Evolutionary conservation across 768 basidiomycete genomes (phyloP).

Genomic region (Leccinum arenicola): DNA sequence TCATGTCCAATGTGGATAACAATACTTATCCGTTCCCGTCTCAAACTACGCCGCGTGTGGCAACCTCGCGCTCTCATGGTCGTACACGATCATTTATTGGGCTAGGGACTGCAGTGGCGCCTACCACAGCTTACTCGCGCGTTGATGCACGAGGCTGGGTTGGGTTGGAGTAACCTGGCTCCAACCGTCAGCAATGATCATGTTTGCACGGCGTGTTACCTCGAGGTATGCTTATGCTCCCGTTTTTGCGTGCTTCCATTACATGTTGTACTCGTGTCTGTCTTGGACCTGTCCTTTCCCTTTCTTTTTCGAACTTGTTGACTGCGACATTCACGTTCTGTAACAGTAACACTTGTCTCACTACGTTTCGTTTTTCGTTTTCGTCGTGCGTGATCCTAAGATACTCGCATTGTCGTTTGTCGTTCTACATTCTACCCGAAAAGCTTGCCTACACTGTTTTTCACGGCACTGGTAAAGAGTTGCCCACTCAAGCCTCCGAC

Average conservation of each 20-base stretch:
- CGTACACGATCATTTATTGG: constrained; percentile 75
- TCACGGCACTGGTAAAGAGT: constrained; percentile 77
- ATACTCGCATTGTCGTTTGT: constrained; percentile 14
- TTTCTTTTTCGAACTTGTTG: constrained; percentile 3
- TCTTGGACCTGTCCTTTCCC: constrained; percentile 19
- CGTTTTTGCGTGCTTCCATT: constrained; percentile 20
- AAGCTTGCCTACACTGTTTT: constrained; percentile 75
- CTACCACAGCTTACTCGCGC: constrained; percentile 79
- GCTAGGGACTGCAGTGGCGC: constrained; percentile 61
- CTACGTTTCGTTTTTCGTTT: background rate
- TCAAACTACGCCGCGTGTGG: constrained; percentile 64
- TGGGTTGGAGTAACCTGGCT: constrained; percentile 41
- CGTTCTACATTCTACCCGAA: constrained; percentile 46
- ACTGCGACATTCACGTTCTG: constrained; percentile 26
- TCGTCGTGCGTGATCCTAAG: constrained; percentile 5
- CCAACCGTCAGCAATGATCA: constrained; percentile 9
- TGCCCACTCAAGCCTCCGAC: constrained; percentile 84
- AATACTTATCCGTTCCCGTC: constrained; percentile 53
- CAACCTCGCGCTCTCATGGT: constrained; percentile 63
- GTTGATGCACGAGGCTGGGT: constrained; percentile 84
- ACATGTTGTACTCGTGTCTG: constrained; percentile 25
- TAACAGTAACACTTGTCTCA: constrained; percentile 27
- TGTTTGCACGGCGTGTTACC: constrained; percentile 8
- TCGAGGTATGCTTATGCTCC: constrained; percentile 11
- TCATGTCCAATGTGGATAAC: constrained; percentile 58